A percentile compares a stretch with the other conserved stretches of the same genome.
phyloP scores from a whole-genome alignment of 768 basidiomycete species.

The Crucibulum laeve region DNA sequence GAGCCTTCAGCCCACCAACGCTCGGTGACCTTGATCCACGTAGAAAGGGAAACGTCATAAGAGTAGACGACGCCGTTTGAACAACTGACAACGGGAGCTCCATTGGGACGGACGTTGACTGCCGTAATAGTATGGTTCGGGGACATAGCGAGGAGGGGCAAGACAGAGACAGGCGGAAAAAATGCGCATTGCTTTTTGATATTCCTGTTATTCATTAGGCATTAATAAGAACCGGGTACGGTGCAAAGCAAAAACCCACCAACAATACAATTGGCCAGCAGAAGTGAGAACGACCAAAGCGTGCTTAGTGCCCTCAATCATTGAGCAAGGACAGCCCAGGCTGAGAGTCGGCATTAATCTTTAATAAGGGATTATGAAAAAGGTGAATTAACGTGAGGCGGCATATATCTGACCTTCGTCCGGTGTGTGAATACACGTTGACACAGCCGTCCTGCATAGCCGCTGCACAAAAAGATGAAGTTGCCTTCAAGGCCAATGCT shows the following conservation, averaged over 20 bases:
- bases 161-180: conserved; percentile 64
- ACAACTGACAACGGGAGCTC: conserved; percentile 70
- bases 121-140: conserved; percentile 61
- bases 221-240: background rate
- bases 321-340: conserved; percentile 66
- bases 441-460: conserved; percentile 77
- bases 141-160: conserved; percentile 49
- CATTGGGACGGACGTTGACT: conserved; percentile 71
- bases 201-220: conserved; percentile 48
- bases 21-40: conserved; percentile 77
- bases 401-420: conserved; percentile 60
- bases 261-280: conserved; percentile 67
- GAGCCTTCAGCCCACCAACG: conserved; percentile 85
- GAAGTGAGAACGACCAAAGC: conserved; percentile 71
- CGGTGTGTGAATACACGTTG: conserved; percentile 80
- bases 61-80: conserved; percentile 78
- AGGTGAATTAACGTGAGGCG: background rate
- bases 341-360: conserved; percentile 78
- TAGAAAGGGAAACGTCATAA: conserved; percentile 61
- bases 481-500: conserved; percentile 62
- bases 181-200: conserved; percentile 60
- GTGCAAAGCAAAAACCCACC: conserved; percentile 41
- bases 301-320: conserved; percentile 62
- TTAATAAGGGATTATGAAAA: conserved; percentile 4
- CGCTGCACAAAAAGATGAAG: conserved; percentile 66